Base-by-base conservation (phyloP, 2,329 filamentous ascomycete species). In the Paracoccidioides lutzii region DNA sequence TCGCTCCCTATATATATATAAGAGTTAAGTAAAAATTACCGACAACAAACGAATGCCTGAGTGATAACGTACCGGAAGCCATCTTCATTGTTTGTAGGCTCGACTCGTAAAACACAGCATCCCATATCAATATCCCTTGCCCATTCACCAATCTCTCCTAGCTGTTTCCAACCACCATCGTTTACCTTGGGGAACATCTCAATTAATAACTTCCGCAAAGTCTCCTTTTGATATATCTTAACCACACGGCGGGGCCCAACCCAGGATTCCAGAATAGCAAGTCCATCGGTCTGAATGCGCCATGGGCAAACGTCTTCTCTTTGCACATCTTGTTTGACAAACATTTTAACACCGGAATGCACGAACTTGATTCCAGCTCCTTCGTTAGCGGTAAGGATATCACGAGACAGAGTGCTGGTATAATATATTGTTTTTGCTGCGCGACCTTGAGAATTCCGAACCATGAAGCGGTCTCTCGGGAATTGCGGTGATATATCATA, bases 261-360 rank as follows among this genome's bases (percentile, higher is more conserved):
- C 79, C 94, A 97, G 32, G 88, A 87, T 67, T 95, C 87, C 40
- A 96, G 78, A 61, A 98, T 90, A 8, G 87, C 83, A 74, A 98
- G 83, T 30, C 93, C 93, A 71, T 98, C 93, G 10, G 85, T 87
- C 76, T 98, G 93, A 64, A 98, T 93, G 49, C 93, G 83, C 93
- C 93, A 98, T 57, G 85, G 81, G 75, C 90, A 95, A 38, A 93
- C 86, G 55, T 90, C 85, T 40, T 85, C 84, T 4, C 84, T 87
- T 58, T 95, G 90, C 0, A 88, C 86, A 66, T 96, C 90, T 71
- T 97, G 91, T 76, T 95, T 95, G 77, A 97, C 93, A 69, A 95
- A 98, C 89, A 97, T 97, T 75, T 95, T 95, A 38, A 98, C 90
- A 60, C 93, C 93, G 52, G 87, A 91, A 72, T 98, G 93, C 52